Evolutionary conservation across 805 yeast genomes (phyloP), one percentile per base, ranked within the genome.

Genomic region (Ogataea chonburiensis): DNA sequence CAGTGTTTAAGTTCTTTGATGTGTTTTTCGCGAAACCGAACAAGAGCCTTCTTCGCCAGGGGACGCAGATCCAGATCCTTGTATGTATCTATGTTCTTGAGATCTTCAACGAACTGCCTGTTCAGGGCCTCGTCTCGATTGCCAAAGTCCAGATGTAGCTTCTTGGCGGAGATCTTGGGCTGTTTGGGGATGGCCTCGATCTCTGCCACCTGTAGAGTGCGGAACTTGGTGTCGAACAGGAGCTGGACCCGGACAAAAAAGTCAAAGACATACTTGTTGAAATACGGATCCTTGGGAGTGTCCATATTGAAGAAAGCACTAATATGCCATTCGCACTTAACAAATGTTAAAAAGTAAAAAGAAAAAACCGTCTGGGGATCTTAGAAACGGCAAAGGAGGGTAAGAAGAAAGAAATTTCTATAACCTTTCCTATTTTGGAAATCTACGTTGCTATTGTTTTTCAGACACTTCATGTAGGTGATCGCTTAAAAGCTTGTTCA

Each of bases 401-500:
- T 37, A 37, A 37, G 17, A 21, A 15, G 16, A 16, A 23, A 23
- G 13, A 22, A 11, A 12, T 18, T 35, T 35, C 34, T 19, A 24
- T 24, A 8, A 28, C 22, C 24, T 29, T 35, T 35, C 39, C 34
- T 28, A 3, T 24, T 31, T 15, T 8, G 34, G 39, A 19, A 24
- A 15, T 31, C 17, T 21, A 6, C 21, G 18, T 24, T 17, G 21
- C 14, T 18, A 28, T 34, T 28, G 32, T 34, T 24, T 10, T 29
- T 37, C 37, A n/a, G 30, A 25, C 22, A 34, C 36, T 5, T 63
- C 38, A 63, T 66, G 66, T 20, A 81, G 52, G 50, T 79, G 85
- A 12, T 68, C 60, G 14, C 73, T 63, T 16, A 82, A 54, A 7
- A 73, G 56, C 50, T 77, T 79, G 51, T 70, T 69, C 78, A 82